Conservation (phyloP, 2,329 filamentous ascomycete genomes). For the Sphaerulina vaccinii region DNA sequence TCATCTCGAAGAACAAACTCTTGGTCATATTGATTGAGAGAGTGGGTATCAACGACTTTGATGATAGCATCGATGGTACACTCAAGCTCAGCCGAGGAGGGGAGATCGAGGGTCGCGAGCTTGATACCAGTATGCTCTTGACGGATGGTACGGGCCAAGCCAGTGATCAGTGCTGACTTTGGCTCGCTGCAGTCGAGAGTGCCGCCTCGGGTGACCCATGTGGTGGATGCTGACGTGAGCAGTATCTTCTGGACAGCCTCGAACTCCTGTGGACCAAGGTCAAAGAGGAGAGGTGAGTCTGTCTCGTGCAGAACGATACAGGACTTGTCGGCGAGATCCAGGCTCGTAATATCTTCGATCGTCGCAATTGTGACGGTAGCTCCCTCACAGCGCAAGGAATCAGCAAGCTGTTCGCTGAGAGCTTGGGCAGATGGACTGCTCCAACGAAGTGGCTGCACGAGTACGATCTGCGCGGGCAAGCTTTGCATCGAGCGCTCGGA, state of each 20-base stretch:
- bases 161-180: neutral
- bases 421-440: neutral
- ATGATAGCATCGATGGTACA: neutral
- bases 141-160: neutral
- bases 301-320: neutral
- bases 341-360: neutral
- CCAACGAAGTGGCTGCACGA: neutral
- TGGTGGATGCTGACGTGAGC: neutral
- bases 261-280: neutral
- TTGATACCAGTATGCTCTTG: neutral
- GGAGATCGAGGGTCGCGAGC: neutral
- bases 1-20: neutral
- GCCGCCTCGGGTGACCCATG: neutral
- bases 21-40: neutral
- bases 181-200: neutral
- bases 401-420: neutral
- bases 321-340: neutral
- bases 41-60: neutral
- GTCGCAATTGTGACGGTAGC: neutral
- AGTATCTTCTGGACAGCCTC: neutral
- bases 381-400: neutral
- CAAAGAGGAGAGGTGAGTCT: neutral
- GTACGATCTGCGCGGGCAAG: neutral
- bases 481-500: neutral
- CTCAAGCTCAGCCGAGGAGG: neutral